Percentiles rank a stretch among this genome's conserved stretches.
Conservation (phyloP, 345 rosid species). For the Dovyalis caffra region DNA sequence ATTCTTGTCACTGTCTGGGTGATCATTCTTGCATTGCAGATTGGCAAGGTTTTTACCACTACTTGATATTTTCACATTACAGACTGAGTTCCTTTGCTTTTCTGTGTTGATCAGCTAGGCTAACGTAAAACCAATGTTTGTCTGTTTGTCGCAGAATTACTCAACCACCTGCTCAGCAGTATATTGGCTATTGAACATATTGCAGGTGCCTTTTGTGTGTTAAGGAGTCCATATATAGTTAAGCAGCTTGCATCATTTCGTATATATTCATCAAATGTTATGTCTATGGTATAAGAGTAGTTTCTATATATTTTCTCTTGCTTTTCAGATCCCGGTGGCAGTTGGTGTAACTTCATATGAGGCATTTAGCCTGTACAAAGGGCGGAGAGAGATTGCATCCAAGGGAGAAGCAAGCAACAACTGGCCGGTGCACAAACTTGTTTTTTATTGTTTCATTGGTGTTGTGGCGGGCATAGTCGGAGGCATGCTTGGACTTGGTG, state of each 20-base stretch:
- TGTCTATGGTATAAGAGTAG: neutral
- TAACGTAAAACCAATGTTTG: slow-evolving; percentile 5
- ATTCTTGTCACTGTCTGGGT: slow-evolving; percentile 41
- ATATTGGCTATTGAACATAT: slow-evolving; percentile 64
- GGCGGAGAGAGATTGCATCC: slow-evolving; percentile 38
- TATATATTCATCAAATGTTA: too few relatives aligned
- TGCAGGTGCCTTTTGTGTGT: slow-evolving; percentile 45
- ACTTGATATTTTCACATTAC: neutral
- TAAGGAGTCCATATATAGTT: too few relatives aligned
- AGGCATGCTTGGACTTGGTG: slow-evolving; percentile 43
- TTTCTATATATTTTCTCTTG: neutral
- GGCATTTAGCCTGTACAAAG: slow-evolving; percentile 41
- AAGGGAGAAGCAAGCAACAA: slow-evolving; percentile 35
- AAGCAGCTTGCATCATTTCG: neutral
- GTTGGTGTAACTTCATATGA: slow-evolving; percentile 16
- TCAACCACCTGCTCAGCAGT: slow-evolving; percentile 56
- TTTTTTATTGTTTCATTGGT: slow-evolving; percentile 23
- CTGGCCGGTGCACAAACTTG: slow-evolving; percentile 19
- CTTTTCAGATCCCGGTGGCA: slow-evolving; percentile 28
- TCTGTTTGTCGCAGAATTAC: slow-evolving; percentile 41
- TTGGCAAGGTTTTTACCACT: slow-evolving; percentile 33
- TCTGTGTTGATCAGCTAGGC: slow-evolving; percentile 1
- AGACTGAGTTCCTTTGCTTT: too few relatives aligned
- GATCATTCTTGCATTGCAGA: slow-evolving; percentile 36
- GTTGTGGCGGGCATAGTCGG: slow-evolving; percentile 35